Evolutionary conservation across 2,329 filamentous ascomycete species (phyloP).

Genomic region (Pleurostoma richardsiae): DNA sequence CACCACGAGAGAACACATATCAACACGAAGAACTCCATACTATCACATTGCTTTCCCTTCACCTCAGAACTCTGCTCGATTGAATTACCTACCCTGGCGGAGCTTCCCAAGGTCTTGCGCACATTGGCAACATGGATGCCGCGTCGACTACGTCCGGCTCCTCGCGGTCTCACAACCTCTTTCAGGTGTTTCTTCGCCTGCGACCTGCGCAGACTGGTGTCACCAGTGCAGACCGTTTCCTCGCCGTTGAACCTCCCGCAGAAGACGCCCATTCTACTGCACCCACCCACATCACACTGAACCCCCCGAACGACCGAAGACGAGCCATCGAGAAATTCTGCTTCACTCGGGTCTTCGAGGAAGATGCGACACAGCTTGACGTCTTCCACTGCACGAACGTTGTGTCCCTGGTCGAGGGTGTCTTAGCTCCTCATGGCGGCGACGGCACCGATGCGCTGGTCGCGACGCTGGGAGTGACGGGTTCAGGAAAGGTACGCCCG

Average conservation of each 20-base stretch:
- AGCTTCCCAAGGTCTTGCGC: too few species aligned
- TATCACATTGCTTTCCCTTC: too few species aligned
- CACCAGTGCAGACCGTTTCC: slow-evolving; percentile 59
- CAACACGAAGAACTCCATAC: too few species aligned
- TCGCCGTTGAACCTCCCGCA: slow-evolving; percentile 63
- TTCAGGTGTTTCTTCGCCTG: slow-evolving; percentile 86
- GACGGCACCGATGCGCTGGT: slow-evolving; percentile 85
- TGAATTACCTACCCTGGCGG: too few species aligned
- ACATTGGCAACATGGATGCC: slow-evolving; percentile 28
- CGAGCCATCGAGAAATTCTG: slow-evolving; percentile 89
- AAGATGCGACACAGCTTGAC: slow-evolving; percentile 77
- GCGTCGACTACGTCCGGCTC: slow-evolving; percentile 8
- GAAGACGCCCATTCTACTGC: slow-evolving; percentile 23
- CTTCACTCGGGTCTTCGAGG: slow-evolving; percentile 91
- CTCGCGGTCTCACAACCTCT: slow-evolving; percentile 51
- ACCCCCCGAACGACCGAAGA: slow-evolving; percentile 79
- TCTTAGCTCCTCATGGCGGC: slow-evolving; percentile 65
- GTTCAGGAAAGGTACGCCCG: slow-evolving; percentile 81
- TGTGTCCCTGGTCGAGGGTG: slow-evolving; percentile 71
- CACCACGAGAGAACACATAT: too few species aligned
- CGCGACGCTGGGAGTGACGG: slow-evolving; percentile 89
- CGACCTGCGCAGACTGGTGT: slow-evolving; percentile 55
- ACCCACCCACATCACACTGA: slow-evolving; percentile 69
- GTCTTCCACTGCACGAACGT: slow-evolving; percentile 79
- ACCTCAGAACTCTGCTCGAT: too few species aligned